phyloP scores from a whole-genome alignment of 2,329 filamentous ascomycete species.

The Colletotrichum karsti region DNA sequence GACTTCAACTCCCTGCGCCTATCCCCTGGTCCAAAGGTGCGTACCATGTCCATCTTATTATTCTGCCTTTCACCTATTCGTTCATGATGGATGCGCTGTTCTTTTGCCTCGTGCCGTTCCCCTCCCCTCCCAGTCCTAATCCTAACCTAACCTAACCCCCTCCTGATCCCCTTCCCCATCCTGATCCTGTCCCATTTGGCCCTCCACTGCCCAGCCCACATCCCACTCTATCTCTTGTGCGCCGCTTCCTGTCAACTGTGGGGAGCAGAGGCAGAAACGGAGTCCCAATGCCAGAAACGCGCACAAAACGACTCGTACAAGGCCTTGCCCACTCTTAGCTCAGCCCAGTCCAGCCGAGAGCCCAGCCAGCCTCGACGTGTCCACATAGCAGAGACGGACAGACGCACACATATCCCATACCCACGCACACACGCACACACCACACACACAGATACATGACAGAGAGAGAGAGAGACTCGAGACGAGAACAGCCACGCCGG shows the following conservation, averaged over 20 bases:
- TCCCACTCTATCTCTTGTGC: conserved; percentile 28
- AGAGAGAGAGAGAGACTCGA: not conserved
- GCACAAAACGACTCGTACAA: conserved; percentile 9
- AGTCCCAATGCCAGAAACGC: not conserved
- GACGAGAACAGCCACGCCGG: not conserved
- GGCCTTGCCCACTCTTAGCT: conserved; percentile 2
- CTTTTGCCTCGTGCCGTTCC: not conserved
- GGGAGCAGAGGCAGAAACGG: conserved; percentile 8
- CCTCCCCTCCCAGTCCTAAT: not conserved
- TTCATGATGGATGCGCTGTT: not conserved
- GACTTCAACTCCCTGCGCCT: conserved; percentile 9
- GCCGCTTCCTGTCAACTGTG: conserved; percentile 23
- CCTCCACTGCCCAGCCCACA: conserved; percentile 27
- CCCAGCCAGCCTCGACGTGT: not conserved
- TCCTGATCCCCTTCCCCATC: conserved; percentile 13
- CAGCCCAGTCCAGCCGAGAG: conserved; percentile 8
- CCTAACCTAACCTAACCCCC: not conserved
- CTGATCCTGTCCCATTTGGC: conserved; percentile 24
- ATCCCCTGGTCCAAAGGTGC: conserved; percentile 14
- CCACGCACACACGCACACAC: conserved; percentile 5
- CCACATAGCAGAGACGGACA: not conserved
- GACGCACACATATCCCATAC: not conserved
- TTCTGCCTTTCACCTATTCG: not conserved
- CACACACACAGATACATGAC: not conserved
- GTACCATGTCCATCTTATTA: not conserved